These are phyloP conservation scores for Corylus avellana DNA, from an alignment of 306 rosid species.

Conservation along the genomic window DNA sequence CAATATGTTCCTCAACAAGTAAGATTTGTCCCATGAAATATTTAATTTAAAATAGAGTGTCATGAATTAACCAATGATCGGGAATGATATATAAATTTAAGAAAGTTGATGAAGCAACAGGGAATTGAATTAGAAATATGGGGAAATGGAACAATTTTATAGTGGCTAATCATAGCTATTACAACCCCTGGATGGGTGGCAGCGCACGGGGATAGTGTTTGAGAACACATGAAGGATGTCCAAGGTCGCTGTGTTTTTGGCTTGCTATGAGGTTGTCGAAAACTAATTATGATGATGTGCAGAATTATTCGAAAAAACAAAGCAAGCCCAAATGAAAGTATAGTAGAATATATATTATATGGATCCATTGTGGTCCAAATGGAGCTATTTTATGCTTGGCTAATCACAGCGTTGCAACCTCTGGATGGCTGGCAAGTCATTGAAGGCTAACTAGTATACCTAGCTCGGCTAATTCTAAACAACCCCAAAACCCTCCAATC, in stretches of 20 bases:
- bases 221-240: slow-evolving; percentile 30
- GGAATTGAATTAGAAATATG: slow-evolving; percentile 30
- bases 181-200: slow-evolving; percentile 39
- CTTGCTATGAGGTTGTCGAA: not conserved
- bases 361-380: not conserved
- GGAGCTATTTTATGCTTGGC: no score
- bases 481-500: not conserved
- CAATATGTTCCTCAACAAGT: no score
- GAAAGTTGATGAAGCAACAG: slow-evolving; percentile 21
- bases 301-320: not conserved
- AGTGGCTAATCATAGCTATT: slow-evolving; percentile 6
- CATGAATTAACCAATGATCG: no score
- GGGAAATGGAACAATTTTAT: slow-evolving; percentile 30
- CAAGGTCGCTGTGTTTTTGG: not conserved
- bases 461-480: not conserved
- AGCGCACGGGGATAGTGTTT: slow-evolving; percentile 38
- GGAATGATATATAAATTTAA: no score
- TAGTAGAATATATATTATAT: not conserved
- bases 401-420: not conserved
- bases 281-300: not conserved
- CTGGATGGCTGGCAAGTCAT: not conserved
- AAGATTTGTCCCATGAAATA: not conserved
- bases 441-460: not conserved
- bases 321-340: not conserved
- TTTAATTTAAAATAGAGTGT: no score